phyloP scores from a whole-genome alignment of 2,329 filamentous ascomycete genomes.

The Thermoascus crustaceus region DNA sequence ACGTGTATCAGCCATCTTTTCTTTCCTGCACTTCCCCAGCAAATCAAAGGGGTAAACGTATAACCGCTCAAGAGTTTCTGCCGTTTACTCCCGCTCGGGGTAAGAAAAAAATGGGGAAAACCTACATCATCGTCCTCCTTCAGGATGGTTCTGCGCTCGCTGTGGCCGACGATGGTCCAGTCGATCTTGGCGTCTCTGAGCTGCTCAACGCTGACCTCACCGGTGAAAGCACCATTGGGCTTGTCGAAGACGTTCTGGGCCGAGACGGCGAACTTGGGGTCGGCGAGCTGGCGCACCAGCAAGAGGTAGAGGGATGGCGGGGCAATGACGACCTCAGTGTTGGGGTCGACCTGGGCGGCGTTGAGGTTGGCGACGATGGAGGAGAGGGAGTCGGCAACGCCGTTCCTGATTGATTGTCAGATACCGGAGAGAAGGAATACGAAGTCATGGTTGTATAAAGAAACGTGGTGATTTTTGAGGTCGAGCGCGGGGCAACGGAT shows the following conservation, averaged over 20 bases:
- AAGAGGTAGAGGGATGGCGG: conserved; percentile 87
- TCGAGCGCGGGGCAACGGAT: conserved; percentile 14
- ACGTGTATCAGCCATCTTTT: conserved; percentile 5
- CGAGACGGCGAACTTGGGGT: conserved; percentile 70
- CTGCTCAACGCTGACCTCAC: conserved; percentile 88
- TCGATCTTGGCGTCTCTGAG: conserved; percentile 80
- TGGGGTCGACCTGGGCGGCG: conserved; percentile 57
- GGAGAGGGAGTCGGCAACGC: conserved; percentile 80
- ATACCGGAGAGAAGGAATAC: too few species aligned
- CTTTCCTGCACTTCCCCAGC: conserved; percentile 1
- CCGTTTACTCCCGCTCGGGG: not conserved
- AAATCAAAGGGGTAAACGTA: not conserved
- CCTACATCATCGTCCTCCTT: conserved; percentile 67
- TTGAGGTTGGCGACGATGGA: conserved; percentile 86
- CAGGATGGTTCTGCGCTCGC: conserved; percentile 84
- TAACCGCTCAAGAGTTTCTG: not conserved
- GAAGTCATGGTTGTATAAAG: conserved; percentile 13
- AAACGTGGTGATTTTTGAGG: conserved; percentile 17
- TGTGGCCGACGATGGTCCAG: conserved; percentile 92
- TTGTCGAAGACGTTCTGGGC: conserved; percentile 97
- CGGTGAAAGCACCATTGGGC: conserved; percentile 93
- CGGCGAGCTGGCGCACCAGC: conserved; percentile 70
- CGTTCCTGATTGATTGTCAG: conserved; percentile 86
- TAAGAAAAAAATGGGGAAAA: conserved; percentile 4
- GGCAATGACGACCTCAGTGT: conserved; percentile 83